Base-by-base conservation (phyloP, 2,329 filamentous ascomycete species). In the Verticillium tricorpus region DNA sequence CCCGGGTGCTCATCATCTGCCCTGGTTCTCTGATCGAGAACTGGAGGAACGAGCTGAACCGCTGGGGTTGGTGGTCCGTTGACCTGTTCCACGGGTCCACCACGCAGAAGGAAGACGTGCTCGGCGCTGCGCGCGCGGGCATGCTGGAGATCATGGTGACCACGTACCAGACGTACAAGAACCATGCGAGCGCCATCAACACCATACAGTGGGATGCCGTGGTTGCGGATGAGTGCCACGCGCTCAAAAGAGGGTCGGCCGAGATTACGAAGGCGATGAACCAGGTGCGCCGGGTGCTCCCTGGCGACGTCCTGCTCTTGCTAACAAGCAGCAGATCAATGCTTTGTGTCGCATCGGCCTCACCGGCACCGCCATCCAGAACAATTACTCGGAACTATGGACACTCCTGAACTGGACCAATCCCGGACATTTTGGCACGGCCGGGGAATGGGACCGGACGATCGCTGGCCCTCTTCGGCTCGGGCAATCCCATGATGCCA, bases 361-460 rank as follows among this genome's bases (percentile, higher is more conserved):
- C 9, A 98, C 93, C 0, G 95, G 95, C 2, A 99, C 95, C 0
- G 94, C 94, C 0, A 97, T 99, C 55, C 95, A 99, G 72, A 99
- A 99, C 74, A 95, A 92, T 67, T 99, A 99, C 72, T 92, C 97
- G 71, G 95, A 99, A 73, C 82, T 99, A 1, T 99, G 94, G 94
- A 96, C 93, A 0, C 80, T 99, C 0, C 80, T 99, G 2, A 96
- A 99, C 72, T 99, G 95, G 95, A 93, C 93, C 0, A 95, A 96
- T 68, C 95, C 95, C 0, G 94, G 93, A 0, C 77, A 82, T 56
- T 84, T 88, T 60, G 85, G 85, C 17, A 81, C 80, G 0, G 70
- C 90, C 11, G 78, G 84, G 5, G 90, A 91, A 52, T 99, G 95
- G 95, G 89, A 87, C 69, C 81, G 84, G 22, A 87, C 85, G 40